Percentiles rank a stretch among this genome's conserved stretches.
These are phyloP conservation scores for Plasmodium berghei DNA, from an alignment of 169 alveolate genomes.

Conservation along the genomic window DNA sequence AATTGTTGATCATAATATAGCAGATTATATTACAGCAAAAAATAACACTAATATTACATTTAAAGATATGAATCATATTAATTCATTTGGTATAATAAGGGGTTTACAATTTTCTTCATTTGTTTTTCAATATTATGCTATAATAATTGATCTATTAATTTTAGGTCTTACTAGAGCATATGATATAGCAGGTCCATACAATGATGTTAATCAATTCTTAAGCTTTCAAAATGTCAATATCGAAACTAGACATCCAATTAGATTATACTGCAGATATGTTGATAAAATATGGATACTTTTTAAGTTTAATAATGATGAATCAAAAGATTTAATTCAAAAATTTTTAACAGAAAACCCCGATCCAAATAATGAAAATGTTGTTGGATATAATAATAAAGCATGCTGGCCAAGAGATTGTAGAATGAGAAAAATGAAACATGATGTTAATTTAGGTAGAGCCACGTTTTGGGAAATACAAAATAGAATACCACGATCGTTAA, in stretches of 20 bases:
- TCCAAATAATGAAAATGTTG: conserved; percentile 99
- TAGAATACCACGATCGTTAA: conserved; percentile 98
- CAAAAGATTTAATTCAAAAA: conserved; percentile 97
- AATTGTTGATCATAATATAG: conserved; percentile 99
- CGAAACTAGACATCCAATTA: conserved; percentile 98
- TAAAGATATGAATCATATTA: conserved; percentile 99
- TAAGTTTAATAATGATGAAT: conserved; percentile 95
- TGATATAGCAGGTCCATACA: conserved; percentile 98
- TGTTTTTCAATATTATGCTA: conserved; percentile 95
- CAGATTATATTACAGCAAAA: conserved; percentile 99
- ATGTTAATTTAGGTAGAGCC: conserved; percentile 99
- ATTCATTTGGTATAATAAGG: conserved; percentile 98
- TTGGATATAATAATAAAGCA: conserved; percentile 98
- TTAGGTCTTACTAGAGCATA: conserved; percentile 99
- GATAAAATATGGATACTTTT: conserved; percentile 96
- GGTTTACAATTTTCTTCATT: conserved; percentile 99
- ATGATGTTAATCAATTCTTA: conserved; percentile 96
- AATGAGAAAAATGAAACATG: conserved; percentile 98
- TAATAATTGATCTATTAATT: conserved; percentile 94
- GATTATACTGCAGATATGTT: conserved; percentile 97
- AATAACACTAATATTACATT: conserved; percentile 97
- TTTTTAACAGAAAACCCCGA: conserved; percentile 99
- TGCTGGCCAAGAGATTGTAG: conserved; percentile 99
- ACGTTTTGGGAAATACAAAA: conserved; percentile 99
- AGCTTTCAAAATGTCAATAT: conserved; percentile 94